These are phyloP conservation scores for Withania somnifera DNA, from an alignment of 305 asterid species.

Conservation along the genomic window DNA sequence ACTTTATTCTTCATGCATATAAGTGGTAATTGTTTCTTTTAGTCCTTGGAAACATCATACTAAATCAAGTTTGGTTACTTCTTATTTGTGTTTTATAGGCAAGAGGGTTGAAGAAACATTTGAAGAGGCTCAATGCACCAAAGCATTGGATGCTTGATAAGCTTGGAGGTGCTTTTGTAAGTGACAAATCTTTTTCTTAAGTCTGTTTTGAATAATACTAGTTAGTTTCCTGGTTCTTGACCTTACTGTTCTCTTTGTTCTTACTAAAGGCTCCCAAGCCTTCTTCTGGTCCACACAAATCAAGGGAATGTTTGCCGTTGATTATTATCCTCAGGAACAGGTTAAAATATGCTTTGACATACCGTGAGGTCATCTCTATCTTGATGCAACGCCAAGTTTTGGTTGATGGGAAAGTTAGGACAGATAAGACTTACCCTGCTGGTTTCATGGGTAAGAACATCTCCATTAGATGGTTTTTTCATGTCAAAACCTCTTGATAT, in stretches of 20 bases:
- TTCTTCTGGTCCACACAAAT: constrained; percentile 10
- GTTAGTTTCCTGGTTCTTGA: neutral
- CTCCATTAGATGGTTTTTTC: neutral
- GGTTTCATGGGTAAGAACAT: constrained; percentile 4
- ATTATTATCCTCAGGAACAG: constrained; percentile 5
- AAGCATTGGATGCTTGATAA: constrained; percentile 12
- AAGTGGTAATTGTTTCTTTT: neutral
- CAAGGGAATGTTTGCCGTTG: constrained; percentile 11
- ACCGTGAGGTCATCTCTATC: constrained; percentile 3
- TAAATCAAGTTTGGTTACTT: neutral
- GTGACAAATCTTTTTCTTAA: neutral
- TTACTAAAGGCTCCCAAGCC: constrained; percentile 4
- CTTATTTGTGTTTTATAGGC: neutral
- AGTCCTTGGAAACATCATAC: neutral
- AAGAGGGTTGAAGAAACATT: constrained; percentile 9
- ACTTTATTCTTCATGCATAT: neutral
- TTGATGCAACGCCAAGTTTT: constrained; percentile 7
- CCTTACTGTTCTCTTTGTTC: neutral
- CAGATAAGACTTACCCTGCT: constrained; percentile 5
- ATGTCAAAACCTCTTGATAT: neutral
- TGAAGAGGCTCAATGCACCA: constrained; percentile 10
- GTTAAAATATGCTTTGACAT: constrained; percentile 8
- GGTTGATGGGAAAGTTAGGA: constrained; percentile 9
- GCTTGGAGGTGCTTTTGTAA: constrained; percentile 8
- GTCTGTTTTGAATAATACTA: neutral